phyloP scores from a whole-genome alignment of 164 flowering plant genomes.

The Annona cherimola region DNA sequence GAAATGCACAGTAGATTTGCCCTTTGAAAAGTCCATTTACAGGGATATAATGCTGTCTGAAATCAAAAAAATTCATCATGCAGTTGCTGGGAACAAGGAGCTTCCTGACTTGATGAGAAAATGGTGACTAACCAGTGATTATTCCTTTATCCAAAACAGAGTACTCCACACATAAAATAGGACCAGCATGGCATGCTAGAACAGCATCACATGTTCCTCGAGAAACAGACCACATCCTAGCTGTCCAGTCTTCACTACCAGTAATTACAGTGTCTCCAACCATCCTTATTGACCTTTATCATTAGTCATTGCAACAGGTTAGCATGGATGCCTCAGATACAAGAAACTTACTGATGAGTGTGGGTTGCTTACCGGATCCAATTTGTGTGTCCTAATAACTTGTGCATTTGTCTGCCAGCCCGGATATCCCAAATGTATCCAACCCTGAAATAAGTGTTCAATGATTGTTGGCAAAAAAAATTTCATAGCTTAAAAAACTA shows the following conservation, averaged over 20 bases:
- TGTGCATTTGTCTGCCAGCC: constrained; percentile 93
- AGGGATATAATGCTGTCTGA: not conserved
- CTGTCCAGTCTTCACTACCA: constrained; percentile 99
- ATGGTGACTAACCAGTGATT: constrained; percentile 60
- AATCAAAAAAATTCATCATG: not conserved
- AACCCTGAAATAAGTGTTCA: constrained; percentile 37
- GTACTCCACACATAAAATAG: constrained; percentile 80
- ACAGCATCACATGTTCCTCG: constrained; percentile 96
- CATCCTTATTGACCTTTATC: constrained; percentile 91
- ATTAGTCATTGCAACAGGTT: not conserved
- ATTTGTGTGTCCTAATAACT: constrained; percentile 81
- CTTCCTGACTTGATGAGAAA: not conserved
- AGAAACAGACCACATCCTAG: constrained; percentile 93
- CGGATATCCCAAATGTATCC: constrained; percentile 98
- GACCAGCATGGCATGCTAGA: constrained; percentile 96
- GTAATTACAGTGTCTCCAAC: constrained; percentile 84
- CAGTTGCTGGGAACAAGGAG: not conserved
- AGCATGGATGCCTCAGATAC: not conserved
- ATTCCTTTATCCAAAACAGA: constrained; percentile 72
- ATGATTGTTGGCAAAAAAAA: constrained; percentile 5
- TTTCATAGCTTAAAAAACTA: not conserved
- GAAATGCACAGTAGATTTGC: not conserved
- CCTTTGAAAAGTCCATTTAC: constrained; percentile 1
- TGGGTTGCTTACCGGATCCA: constrained; percentile 68
- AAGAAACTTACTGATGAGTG: not conserved